phyloP scores from a whole-genome alignment of 257 asterid genomes.

The Plantago elongata region DNA sequence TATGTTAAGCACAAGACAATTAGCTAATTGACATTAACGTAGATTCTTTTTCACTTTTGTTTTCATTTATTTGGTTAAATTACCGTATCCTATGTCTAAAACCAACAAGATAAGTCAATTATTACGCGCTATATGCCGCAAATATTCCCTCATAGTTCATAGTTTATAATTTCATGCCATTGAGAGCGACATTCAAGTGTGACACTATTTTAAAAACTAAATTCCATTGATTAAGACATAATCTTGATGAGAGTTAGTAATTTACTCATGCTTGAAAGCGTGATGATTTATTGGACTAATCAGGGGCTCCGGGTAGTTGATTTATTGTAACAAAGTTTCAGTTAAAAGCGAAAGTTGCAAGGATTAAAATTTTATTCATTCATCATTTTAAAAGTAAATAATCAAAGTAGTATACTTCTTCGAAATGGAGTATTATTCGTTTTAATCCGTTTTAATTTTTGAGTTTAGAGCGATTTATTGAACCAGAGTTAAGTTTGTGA shows the following conservation, averaged over 20 bases:
- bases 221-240: conserved; percentile 29
- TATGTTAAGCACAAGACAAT: conserved; percentile 18
- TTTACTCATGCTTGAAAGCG: too few relatives aligned
- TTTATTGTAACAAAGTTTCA: too few relatives aligned
- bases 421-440: too few relatives aligned
- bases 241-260: conserved; percentile 11
- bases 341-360: too few relatives aligned
- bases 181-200: conserved; percentile 15
- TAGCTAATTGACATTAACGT: conserved; percentile 40
- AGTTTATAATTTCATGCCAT: conserved; percentile 3
- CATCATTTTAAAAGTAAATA: too few relatives aligned
- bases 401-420: too few relatives aligned
- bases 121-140: conserved; percentile 14
- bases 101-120: conserved; percentile 35
- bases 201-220: conserved; percentile 3
- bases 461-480: too few relatives aligned
- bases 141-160: conserved; percentile 1
- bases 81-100: conserved; percentile 15
- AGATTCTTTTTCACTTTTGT: conserved; percentile 19
- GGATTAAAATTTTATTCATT: too few relatives aligned
- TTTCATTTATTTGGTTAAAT: not conserved
- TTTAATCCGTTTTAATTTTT: too few relatives aligned
- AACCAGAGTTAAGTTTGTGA: conserved; percentile 20
- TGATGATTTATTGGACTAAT: not conserved
- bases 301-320: too few relatives aligned